Percentiles rank a stretch among this genome's conserved stretches.
Evolutionary conservation across 2,329 filamentous ascomycete species (phyloP).

Genomic region (Stemphylium vesicarium): DNA sequence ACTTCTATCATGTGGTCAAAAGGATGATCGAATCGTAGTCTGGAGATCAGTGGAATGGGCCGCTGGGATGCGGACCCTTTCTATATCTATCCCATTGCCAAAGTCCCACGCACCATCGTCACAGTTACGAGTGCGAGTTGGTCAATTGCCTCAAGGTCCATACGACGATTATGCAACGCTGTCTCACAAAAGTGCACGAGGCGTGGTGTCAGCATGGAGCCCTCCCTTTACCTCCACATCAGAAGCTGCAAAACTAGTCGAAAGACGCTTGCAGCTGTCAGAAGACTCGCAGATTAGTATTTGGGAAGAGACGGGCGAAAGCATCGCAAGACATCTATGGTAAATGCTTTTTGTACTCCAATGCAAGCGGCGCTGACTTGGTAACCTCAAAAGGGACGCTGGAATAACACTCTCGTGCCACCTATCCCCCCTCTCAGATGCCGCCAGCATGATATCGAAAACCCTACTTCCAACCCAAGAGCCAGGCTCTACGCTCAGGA

Average conservation of each 20-base stretch:
- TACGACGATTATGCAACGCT: slow-evolving; percentile 39
- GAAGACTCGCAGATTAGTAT: slow-evolving; percentile 55
- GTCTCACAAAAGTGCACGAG: slow-evolving; percentile 42
- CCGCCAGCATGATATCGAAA: slow-evolving; percentile 1
- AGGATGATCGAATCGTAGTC: slow-evolving; percentile 47
- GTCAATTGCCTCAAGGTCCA: slow-evolving; percentile 33
- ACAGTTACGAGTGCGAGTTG: slow-evolving; percentile 52
- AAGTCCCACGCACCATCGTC: slow-evolving; percentile 45
- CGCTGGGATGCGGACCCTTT: slow-evolving; percentile 52
- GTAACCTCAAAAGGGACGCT: slow-evolving; percentile 56
- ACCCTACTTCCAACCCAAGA: slow-evolving; percentile 3
- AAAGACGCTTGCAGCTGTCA: slow-evolving; percentile 59
- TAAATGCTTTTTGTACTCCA: slow-evolving; percentile 45
- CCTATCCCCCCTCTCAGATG: slow-evolving; percentile 53
- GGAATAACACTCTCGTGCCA: slow-evolving; percentile 64
- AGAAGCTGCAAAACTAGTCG: slow-evolving; percentile 60
- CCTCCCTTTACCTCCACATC: slow-evolving; percentile 49
- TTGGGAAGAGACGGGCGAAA: slow-evolving; percentile 75
- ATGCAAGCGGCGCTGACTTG: background rate
- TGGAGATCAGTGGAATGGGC: slow-evolving; percentile 55
- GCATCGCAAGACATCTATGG: slow-evolving; percentile 76
- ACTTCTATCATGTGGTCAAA: slow-evolving; percentile 36
- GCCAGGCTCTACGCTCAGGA: slow-evolving; percentile 33
- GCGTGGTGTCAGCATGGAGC: slow-evolving; percentile 66
- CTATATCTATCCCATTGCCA: slow-evolving; percentile 51